These are phyloP conservation scores for Rosa multiflora DNA, from an alignment of 306 rosid species.

Conservation along the genomic window DNA sequence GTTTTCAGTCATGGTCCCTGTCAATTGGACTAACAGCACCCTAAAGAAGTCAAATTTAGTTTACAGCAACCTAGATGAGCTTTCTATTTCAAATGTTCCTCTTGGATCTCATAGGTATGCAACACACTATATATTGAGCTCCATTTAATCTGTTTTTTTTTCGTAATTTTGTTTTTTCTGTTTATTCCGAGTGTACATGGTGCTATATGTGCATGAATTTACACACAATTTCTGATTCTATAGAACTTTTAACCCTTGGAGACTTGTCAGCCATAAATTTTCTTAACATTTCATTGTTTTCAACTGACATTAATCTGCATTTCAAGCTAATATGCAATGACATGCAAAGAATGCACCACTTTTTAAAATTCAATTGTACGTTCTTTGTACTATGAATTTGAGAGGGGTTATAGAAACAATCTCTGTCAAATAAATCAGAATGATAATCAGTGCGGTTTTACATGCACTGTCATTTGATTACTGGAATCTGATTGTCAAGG, in stretches of 20 bases:
- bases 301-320: neutral
- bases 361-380: neutral
- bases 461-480: neutral
- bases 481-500: neutral
- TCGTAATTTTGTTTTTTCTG: neutral
- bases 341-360: neutral
- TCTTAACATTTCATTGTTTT: neutral
- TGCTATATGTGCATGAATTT: neutral
- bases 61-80: constrained; percentile 79
- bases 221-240: neutral
- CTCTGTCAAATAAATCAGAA: neutral
- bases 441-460: neutral
- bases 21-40: constrained; percentile 87
- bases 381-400: neutral
- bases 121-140: constrained; percentile 2
- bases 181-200: neutral
- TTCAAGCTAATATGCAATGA: neutral
- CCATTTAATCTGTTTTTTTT: neutral
- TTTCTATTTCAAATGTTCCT: constrained; percentile 92
- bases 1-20: constrained; percentile 82
- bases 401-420: neutral
- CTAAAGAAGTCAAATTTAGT: constrained; percentile 60
- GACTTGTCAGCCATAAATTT: neutral
- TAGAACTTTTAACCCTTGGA: neutral
- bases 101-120: constrained; percentile 69